Percentiles rank a stretch among this genome's conserved stretches.
Conservation (phyloP, 75 land plant genomes). For the Sequoiadendron giganteum region DNA sequence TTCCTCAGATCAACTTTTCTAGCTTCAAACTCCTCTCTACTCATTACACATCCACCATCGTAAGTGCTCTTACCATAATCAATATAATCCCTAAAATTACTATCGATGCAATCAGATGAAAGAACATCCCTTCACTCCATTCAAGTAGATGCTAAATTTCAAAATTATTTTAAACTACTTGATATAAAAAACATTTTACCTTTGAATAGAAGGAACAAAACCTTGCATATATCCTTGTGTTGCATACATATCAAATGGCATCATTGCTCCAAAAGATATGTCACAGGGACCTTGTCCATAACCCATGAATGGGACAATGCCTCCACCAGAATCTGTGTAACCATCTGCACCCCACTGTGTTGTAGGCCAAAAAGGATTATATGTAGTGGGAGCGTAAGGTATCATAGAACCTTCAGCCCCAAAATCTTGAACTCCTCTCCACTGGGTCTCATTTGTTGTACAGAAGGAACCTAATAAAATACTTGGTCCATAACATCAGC, state of each 20-base stretch:
- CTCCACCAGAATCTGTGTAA: slow-evolving; percentile 29
- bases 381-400: slow-evolving; percentile 39
- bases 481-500: background rate
- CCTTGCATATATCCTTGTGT: slow-evolving; percentile 39
- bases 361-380: slow-evolving; percentile 51
- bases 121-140: background rate
- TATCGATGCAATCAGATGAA: background rate
- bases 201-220: slow-evolving; percentile 39
- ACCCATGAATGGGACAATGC: slow-evolving; percentile 48
- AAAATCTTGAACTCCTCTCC: slow-evolving; percentile 52
- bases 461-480: background rate
- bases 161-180: background rate
- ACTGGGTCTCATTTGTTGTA: slow-evolving; percentile 45
- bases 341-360: slow-evolving; percentile 66
- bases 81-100: slow-evolving; percentile 40
- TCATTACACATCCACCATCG: slow-evolving; percentile 41
- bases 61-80: slow-evolving; percentile 37
- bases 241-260: slow-evolving; percentile 56
- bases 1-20: slow-evolving; percentile 69
- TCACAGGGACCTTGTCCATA: slow-evolving; percentile 53
- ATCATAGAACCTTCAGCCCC: slow-evolving; percentile 36
- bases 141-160: background rate
- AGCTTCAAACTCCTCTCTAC: slow-evolving; percentile 84
- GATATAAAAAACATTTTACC: slow-evolving; percentile 28
- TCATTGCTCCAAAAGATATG: slow-evolving; percentile 38